These are phyloP conservation scores for Coemansia sp. DNA, from an alignment of 192 early-diverging fungal species.

Conservation along the genomic window DNA sequence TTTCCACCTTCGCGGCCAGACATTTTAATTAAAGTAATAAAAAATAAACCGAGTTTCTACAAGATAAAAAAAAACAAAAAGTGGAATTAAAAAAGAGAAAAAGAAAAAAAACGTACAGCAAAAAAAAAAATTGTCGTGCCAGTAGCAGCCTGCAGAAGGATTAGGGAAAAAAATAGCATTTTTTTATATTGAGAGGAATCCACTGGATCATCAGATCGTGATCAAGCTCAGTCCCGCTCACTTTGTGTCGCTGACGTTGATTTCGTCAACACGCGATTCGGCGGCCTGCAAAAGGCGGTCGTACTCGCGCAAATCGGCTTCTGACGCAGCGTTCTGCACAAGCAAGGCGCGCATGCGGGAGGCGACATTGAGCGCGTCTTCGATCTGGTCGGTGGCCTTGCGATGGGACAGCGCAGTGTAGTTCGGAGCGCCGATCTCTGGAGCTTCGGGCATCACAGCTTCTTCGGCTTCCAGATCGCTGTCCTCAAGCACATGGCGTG, in stretches of 20 bases:
- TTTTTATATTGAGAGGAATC: background rate
- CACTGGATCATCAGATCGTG: background rate
- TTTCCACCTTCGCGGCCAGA: conserved; percentile 69
- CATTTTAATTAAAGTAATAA: conserved; percentile 12
- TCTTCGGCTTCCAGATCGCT: conserved; percentile 11
- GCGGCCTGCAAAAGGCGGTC: conserved; percentile 35
- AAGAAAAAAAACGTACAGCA: background rate
- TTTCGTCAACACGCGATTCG: conserved; percentile 28
- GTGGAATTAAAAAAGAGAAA: background rate
- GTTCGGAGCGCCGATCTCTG: background rate
- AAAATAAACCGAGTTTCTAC: background rate
- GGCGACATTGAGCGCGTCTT: conserved; percentile 28
- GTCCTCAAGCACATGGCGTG: background rate
- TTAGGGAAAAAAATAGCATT: background rate
- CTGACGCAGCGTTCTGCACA: conserved; percentile 22
- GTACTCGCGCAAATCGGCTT: conserved; percentile 35
- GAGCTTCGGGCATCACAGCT: background rate
- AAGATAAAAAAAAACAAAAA: background rate
- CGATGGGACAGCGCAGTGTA: conserved; percentile 5
- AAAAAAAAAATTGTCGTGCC: background rate
- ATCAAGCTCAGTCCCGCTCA: background rate
- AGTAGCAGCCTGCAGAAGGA: background rate
- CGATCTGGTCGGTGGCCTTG: conserved; percentile 25
- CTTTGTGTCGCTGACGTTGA: conserved; percentile 21
- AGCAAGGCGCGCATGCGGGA: conserved; percentile 30